Base-by-base conservation (phyloP, 805 yeast genomes). In the Spencermartinsiella europaea region DNA sequence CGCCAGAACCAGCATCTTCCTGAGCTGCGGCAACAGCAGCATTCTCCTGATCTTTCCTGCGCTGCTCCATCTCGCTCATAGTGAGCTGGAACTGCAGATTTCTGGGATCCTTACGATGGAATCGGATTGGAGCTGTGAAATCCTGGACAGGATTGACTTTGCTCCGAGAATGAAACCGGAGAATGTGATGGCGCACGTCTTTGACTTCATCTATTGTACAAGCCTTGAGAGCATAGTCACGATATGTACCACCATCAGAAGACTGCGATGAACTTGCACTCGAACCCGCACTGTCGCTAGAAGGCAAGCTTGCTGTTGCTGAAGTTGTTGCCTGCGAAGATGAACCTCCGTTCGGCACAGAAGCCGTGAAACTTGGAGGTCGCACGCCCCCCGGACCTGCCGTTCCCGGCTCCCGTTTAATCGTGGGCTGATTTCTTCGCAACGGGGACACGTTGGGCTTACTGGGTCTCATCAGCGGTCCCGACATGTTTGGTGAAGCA, bases 71-170 rank as follows among this genome's bases (percentile, higher is more conserved):
- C 54, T 77, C 80, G 45, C 65, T 69, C 58, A 73, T 76, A 58
- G 82, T 75, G 56, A 88, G 70, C 64, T 88, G 95, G 60, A 85
- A 85, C 63, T 90, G 96, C 61, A 91, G 71, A 62, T 87, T 86
- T 59, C 88, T 79, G 0, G 99, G 96, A 65, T 91, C 98, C 61
- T 91, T 90, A 56, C 98, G 75, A 64, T 90, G 97, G 61, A 91
- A 69, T 56, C 96, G 72, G 16, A 90, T 82, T 0, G 99, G 99
- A 49, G 77, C 76, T 46, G 80, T 81, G 63, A 91, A 93, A 51
- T 81, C 80, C 31, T 70, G 68, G 34, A 71, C 67, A 8, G 93
- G 91, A 52, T 87, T 87, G 31, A 93, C 83, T 38, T 76, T 74
- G 56, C 78, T 76, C 49, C 80, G 79, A 28, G 85, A 74, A 59